A percentile compares a stretch with the other conserved stretches of the same genome.
Conservation (phyloP, 768 basidiomycete genomes). For the Pleurotus citrinopileatus region DNA sequence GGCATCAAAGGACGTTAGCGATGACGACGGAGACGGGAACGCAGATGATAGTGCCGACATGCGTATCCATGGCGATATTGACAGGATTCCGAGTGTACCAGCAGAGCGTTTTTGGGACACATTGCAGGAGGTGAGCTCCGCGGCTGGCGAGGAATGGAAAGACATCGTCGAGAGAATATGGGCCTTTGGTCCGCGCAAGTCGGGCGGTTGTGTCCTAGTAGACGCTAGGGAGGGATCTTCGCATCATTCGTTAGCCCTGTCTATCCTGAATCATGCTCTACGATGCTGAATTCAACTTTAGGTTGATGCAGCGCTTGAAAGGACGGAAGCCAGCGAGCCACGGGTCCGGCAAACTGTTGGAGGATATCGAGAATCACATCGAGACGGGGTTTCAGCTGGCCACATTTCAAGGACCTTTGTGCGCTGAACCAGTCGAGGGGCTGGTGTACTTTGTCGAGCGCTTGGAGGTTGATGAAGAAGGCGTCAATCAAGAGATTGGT, state of each 20-base stretch:
- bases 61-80: conserved; percentile 55
- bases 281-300: conserved; percentile 22
- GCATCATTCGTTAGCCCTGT: conserved; percentile 53
- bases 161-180: conserved; percentile 71
- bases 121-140: conserved; percentile 58
- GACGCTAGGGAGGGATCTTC: conserved; percentile 55
- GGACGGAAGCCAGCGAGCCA: conserved; percentile 28
- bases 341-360: conserved; percentile 34
- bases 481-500: conserved; percentile 68
- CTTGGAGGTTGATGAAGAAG: conserved; percentile 58
- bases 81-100: conserved; percentile 59
- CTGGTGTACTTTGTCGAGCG: conserved; percentile 88
- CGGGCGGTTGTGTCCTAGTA: conserved; percentile 84
- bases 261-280: background rate
- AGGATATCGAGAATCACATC: conserved; percentile 75
- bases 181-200: conserved; percentile 89
- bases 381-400: conserved; percentile 96
- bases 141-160: conserved; percentile 85
- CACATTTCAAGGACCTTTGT: conserved; percentile 90
- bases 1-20: conserved; percentile 26
- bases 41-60: conserved; percentile 37
- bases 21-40: conserved; percentile 9
- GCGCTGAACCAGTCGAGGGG: conserved; percentile 92
- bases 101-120: conserved; percentile 81
- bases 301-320: conserved; percentile 52